These are phyloP conservation scores for Conringia planisiliqua DNA, from an alignment of 345 rosid species.

Conservation along the genomic window DNA sequence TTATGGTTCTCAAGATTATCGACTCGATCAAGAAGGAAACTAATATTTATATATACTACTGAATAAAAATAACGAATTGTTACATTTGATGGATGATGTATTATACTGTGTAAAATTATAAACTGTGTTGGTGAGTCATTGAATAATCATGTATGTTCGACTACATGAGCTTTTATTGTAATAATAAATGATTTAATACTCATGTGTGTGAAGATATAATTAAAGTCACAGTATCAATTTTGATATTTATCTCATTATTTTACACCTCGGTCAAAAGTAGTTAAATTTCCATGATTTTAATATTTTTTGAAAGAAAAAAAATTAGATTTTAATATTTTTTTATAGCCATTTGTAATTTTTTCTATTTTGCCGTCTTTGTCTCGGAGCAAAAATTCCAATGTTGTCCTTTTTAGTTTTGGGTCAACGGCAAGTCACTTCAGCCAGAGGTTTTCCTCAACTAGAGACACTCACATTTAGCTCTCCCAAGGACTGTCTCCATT, in stretches of 20 bases:
- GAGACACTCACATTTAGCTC: too few relatives aligned
- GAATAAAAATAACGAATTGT: not conserved
- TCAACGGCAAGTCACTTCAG: constrained; percentile 5
- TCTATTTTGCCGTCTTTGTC: not conserved
- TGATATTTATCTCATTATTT: not conserved
- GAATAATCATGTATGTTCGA: constrained; percentile 12
- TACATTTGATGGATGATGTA: not conserved
- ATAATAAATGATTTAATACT: not conserved
- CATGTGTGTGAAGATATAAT: not conserved
- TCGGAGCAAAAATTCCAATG: not conserved
- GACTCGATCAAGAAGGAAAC: constrained; percentile 11
- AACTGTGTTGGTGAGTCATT: not conserved
- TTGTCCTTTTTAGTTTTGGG: not conserved
- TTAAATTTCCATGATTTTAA: too few relatives aligned
- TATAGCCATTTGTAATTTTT: not conserved
- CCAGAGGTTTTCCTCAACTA: not conserved
- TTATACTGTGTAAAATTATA: not conserved
- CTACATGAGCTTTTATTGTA: not conserved
- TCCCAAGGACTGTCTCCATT: too few relatives aligned
- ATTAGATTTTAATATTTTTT: too few relatives aligned
- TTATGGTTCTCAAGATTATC: constrained; percentile 60
- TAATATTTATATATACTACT: not conserved
- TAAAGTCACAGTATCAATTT: not conserved
- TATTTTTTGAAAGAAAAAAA: too few relatives aligned
- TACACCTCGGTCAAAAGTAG: not conserved